Evolutionary conservation across 2,329 filamentous ascomycete species (phyloP), one percentile per base, ranked within the genome.

Genomic region (Pyricularia sp.): DNA sequence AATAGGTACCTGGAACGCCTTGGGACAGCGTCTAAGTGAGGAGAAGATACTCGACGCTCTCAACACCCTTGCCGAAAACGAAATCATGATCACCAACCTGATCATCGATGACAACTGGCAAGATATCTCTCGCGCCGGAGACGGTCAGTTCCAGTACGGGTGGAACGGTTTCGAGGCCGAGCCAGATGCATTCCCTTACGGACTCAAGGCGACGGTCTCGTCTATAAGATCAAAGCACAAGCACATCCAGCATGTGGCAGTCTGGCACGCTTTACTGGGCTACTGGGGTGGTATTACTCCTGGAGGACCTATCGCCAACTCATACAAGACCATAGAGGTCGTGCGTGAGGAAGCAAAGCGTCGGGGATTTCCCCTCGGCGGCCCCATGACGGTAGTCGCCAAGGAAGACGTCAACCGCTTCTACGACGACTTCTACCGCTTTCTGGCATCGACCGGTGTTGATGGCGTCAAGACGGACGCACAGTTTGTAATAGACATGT

Each of bases 41-140:
- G 83, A 92, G 25, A 96, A 93, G 73, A 86, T 99, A 17, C 82
- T 93, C 14, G 78, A 88, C 59, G 93, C 94, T 1, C 81, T 98
- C 0, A 87, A 93, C 69, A 84, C 85, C 1, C 81, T 99, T 12
- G 85, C 89, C 4, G 82, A 88, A 33, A 85, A 91, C 69, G 86
- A 89, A 0, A 92, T 99, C 74, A 88, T 90, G 61, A 85, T 98
- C 64, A 90, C 88, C 0, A 97, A 89, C 74, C 83, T 99, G 2
- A 97, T 98, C 71, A 97, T 99, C 71, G 95, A 99, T 73, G 95
- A 99, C 76, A 97, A 96, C 74, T 99, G 95, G 95, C 94, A 97
- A 78, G 87, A 90, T 10, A 84, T 97, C 65, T 87, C 86, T 72
- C 79, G 83, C 33, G 73, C 76, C 28, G 83, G 83, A 0, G 75